Percentiles rank a stretch among this genome's conserved stretches.
phyloP scores from a whole-genome alignment of 148 eudicot genomes.

The Vaccinium darrowii region DNA sequence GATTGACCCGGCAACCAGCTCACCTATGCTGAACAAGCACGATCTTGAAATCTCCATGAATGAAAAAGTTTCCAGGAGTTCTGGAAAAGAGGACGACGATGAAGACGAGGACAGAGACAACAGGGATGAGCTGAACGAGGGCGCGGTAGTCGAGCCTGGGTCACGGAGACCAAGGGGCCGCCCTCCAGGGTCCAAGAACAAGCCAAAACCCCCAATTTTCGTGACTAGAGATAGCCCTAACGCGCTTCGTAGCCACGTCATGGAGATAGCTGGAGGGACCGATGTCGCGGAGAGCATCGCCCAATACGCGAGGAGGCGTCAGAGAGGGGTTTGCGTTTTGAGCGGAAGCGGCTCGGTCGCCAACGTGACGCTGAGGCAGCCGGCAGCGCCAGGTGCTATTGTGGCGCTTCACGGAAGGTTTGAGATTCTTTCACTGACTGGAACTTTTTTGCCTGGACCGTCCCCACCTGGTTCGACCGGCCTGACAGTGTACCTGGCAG shows the following conservation, averaged over 20 bases:
- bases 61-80: neutral
- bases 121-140: conserved; percentile 37
- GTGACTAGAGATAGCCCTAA: conserved; percentile 36
- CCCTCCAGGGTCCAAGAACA: conserved; percentile 41
- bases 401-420: conserved; percentile 33
- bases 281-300: conserved; percentile 31
- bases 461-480: conserved; percentile 32
- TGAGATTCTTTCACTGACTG: conserved; percentile 36
- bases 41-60: conserved; percentile 17
- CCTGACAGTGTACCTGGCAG: conserved; percentile 32
- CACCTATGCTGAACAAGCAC: conserved; percentile 14
- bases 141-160: conserved; percentile 34
- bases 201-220: conserved; percentile 36
- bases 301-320: conserved; percentile 29
- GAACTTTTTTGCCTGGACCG: conserved; percentile 35
- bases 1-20: conserved; percentile 21
- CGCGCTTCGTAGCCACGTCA: conserved; percentile 33
- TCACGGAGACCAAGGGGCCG: conserved; percentile 37
- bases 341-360: conserved; percentile 34
- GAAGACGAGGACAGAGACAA: conserved; percentile 35
- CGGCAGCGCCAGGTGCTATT: conserved; percentile 27
- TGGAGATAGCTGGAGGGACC: conserved; percentile 33
- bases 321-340: conserved; percentile 34
- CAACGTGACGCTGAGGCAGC: conserved; percentile 36
- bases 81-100: neutral